These are phyloP conservation scores for Rhizophora mangle DNA, from an alignment of 345 rosid species.

Conservation along the genomic window DNA sequence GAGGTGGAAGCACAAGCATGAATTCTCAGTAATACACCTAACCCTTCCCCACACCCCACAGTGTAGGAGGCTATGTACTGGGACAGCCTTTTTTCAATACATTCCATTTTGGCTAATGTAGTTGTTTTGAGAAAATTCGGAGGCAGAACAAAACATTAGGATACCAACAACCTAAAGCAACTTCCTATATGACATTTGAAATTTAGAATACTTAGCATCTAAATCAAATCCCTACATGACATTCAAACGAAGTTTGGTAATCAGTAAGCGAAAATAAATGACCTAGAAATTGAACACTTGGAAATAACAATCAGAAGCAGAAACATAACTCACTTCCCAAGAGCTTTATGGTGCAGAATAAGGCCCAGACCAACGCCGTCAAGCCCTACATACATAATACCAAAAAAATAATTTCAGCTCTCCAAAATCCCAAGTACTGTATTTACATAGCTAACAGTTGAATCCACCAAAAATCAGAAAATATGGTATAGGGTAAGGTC, in stretches of 20 bases:
- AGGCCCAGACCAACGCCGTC: constrained; percentile 88
- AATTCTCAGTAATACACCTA: neutral
- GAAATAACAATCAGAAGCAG: neutral
- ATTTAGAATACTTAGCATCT: neutral
- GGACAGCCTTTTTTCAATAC: neutral
- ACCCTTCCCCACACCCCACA: too few species aligned
- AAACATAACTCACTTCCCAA: constrained; percentile 66
- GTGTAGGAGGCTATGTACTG: neutral
- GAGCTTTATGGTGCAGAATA: constrained; percentile 76
- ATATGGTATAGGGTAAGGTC: neutral
- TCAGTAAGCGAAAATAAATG: too few species aligned
- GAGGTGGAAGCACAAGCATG: neutral
- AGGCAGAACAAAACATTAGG: neutral
- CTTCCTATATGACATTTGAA: neutral
- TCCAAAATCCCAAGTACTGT: neutral
- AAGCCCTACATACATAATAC: constrained; percentile 37
- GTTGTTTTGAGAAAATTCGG: neutral
- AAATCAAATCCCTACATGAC: neutral
- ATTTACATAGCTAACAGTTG: neutral
- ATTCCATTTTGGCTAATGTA: neutral
- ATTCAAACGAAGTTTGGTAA: too few species aligned
- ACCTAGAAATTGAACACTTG: too few species aligned
- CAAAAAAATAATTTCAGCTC: constrained; percentile 7
- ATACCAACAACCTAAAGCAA: neutral
- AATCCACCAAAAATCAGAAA: neutral